Percentiles rank a stretch among this genome's conserved stretches.
phyloP scores from a whole-genome alignment of 192 early-diverging fungal species.

The Coemansia sp. region DNA sequence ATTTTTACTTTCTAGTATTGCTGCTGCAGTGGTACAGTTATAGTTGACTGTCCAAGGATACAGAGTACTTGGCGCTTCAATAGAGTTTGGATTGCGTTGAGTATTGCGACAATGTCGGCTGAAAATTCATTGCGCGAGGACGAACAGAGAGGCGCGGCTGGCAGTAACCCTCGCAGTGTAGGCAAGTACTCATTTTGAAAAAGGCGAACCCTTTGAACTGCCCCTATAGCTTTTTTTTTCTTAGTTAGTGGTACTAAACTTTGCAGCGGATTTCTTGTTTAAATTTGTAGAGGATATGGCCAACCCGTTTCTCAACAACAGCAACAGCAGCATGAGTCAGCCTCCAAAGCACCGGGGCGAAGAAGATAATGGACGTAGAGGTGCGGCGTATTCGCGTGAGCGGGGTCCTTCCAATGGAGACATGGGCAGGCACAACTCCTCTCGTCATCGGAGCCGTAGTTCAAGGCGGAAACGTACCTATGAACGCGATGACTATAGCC shows the following conservation, averaged over 20 bases:
- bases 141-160: slow-evolving; percentile 4
- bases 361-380: not conserved
- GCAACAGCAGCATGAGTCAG: slow-evolving; percentile 30
- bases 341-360: slow-evolving; percentile 7
- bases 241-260: not conserved
- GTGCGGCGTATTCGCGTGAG: slow-evolving; percentile 5
- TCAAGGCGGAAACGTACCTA: slow-evolving; percentile 53
- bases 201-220: not conserved
- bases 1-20: slow-evolving; percentile 1
- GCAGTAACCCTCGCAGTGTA: slow-evolving; percentile 6
- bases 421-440: slow-evolving; percentile 19
- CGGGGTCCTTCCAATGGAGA: slow-evolving; percentile 3
- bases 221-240: not conserved
- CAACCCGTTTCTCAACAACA: slow-evolving; percentile 29
- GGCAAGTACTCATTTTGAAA: slow-evolving; percentile 8
- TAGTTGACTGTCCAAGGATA: not conserved
- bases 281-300: slow-evolving; percentile 22
- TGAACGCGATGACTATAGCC: slow-evolving; percentile 52
- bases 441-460: slow-evolving; percentile 45
- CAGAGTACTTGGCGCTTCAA: not conserved
- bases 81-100: not conserved
- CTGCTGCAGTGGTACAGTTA: not conserved
- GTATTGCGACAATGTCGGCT: not conserved
- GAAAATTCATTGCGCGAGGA: not conserved
- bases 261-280: not conserved